Percentiles rank a stretch among this genome's conserved stretches.
Conservation (phyloP, 805 yeast genomes). For the Saturnispora mendoncae region DNA sequence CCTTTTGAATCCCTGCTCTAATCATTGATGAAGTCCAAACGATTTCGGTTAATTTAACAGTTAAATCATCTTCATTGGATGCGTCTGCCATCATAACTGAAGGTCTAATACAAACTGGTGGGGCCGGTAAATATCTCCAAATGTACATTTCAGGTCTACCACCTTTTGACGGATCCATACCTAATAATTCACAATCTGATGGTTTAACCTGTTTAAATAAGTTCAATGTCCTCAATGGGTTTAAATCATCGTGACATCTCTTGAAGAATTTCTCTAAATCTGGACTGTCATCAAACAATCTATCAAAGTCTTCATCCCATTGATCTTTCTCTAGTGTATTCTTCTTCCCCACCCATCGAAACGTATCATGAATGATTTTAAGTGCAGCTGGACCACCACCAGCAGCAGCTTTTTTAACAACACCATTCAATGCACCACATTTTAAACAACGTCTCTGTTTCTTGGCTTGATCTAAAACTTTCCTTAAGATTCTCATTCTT, state of each 20-base stretch:
- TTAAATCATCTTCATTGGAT: slow-evolving; percentile 93
- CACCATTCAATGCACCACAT: slow-evolving; percentile 90
- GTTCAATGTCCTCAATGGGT: slow-evolving; percentile 82
- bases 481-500: slow-evolving; percentile 81
- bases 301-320: slow-evolving; percentile 83
- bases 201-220: slow-evolving; percentile 81
- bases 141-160: slow-evolving; percentile 95
- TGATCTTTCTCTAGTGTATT: slow-evolving; percentile 71
- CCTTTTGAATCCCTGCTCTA: slow-evolving; percentile 90
- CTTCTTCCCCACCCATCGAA: slow-evolving; percentile 91
- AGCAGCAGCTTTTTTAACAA: slow-evolving; percentile 90
- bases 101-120: slow-evolving; percentile 98
- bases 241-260: slow-evolving; percentile 85
- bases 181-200: slow-evolving; percentile 84
- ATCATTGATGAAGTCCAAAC: slow-evolving; percentile 95
- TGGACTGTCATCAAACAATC: slow-evolving; percentile 66
- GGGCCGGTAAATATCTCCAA: slow-evolving; percentile 97
- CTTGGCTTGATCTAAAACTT: slow-evolving; percentile 83
- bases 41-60: slow-evolving; percentile 91
- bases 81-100: slow-evolving; percentile 88
- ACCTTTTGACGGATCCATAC: slow-evolving; percentile 76
- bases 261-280: slow-evolving; percentile 82
- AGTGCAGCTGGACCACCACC: slow-evolving; percentile 90
- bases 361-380: slow-evolving; percentile 91
- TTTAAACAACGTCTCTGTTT: slow-evolving; percentile 85